A percentile compares a stretch with the other conserved stretches of the same genome.
Evolutionary conservation across 2,329 filamentous ascomycete genomes (phyloP).

Genomic region (Zymoseptoria tritici): DNA sequence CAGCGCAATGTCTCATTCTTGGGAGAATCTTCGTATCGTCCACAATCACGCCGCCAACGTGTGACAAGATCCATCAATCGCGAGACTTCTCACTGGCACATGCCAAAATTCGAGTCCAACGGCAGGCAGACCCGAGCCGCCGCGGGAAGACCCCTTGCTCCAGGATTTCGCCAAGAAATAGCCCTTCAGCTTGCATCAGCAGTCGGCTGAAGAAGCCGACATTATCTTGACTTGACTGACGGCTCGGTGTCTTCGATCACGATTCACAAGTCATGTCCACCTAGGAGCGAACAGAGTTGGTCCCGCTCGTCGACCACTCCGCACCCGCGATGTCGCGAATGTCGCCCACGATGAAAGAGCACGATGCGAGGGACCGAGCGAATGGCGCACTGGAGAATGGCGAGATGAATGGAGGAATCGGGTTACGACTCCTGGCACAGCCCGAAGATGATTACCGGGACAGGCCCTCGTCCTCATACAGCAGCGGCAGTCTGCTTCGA

Average conservation of each 20-base stretch:
- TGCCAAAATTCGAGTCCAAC: not conserved
- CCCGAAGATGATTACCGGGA: constrained; percentile 13
- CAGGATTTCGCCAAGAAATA: not conserved
- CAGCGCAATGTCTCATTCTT: not conserved
- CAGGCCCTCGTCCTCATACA: not conserved
- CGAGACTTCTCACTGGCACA: not conserved
- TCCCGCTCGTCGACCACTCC: not conserved
- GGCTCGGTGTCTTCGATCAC: too few relatives aligned
- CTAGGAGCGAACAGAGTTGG: not conserved
- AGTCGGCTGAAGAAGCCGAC: not conserved
- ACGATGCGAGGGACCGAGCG: not conserved
- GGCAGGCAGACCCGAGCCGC: not conserved
- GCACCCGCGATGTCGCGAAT: not conserved
- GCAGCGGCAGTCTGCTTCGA: not conserved
- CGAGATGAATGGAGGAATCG: constrained; percentile 11
- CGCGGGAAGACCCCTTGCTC: too few relatives aligned
- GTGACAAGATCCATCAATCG: not conserved
- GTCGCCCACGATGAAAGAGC: not conserved
- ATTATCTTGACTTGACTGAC: not conserved
- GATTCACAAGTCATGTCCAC: not conserved
- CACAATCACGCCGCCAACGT: not conserved
- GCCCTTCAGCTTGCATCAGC: not conserved
- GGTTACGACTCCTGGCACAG: constrained; percentile 15
- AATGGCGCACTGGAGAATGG: constrained; percentile 17
- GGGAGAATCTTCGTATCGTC: not conserved